Evolutionary conservation across 2,329 filamentous ascomycete species (phyloP), one percentile per base, ranked within the genome.

Genomic region (Xylariomycetidae sp.): DNA sequence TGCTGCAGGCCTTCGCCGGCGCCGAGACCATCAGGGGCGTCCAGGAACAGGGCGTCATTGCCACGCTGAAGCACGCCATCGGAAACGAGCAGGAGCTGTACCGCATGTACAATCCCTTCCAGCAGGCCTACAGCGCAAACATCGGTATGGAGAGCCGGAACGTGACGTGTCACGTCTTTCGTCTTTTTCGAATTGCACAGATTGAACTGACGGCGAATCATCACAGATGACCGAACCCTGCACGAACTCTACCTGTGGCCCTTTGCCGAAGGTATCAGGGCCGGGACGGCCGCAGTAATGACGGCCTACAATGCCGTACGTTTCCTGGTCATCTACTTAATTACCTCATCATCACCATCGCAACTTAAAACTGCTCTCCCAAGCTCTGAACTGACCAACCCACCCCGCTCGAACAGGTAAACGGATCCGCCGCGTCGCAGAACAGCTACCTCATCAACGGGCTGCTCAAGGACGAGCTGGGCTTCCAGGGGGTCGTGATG

Each of bases 161-260:
- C 20, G 20, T 23, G 8, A 8, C 20, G 8, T 23, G 8, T 23
- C n/a, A 23, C n/a, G 8, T 23, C 8, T n/a, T n/a, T 23, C 20
- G n/a, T n/a, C n/a, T n/a, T n/a, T n/a, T n/a, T n/a, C n/a, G n/a
- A n/a, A n/a, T n/a, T n/a, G n/a, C n/a, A n/a, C n/a, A n/a, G n/a
- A n/a, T n/a, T n/a, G n/a, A n/a, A n/a, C n/a, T n/a, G n/a, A 8
- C n/a, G 20, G n/a, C n/a, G 8, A 23, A 23, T n/a, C 8, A 23
- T 11, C 12, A 6, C 28, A 56, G 55, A 57, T 40, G 55, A 58
- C 32, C 51, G 55, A 25, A 46, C 54, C 1, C 10, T 84, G 37
- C 80, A 88, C 49, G 85, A 89, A 57, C 60, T 88, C 1, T 89
- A 88, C 45, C 70, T 78, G 1, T 89, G 85, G 86, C 86, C 85